These are phyloP conservation scores for Scedosporium minutisporum DNA, from an alignment of 2,329 filamentous ascomycete species.

Conservation along the genomic window DNA sequence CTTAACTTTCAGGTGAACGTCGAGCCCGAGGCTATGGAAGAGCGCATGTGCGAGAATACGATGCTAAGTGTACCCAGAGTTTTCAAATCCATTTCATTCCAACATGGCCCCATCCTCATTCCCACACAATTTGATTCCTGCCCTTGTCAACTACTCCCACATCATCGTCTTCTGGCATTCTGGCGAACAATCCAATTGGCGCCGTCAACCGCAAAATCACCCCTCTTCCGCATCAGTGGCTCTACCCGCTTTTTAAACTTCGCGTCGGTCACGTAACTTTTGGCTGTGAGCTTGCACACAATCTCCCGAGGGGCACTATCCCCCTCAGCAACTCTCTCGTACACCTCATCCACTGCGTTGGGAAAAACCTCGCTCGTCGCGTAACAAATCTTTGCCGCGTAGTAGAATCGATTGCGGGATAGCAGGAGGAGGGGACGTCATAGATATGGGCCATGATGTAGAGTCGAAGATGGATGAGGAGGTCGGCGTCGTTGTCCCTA, in stretches of 20 bases:
- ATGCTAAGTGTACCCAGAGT: no score
- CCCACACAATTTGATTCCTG: no score
- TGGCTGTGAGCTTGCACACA: conserved; percentile 12
- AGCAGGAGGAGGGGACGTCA: conserved; percentile 20
- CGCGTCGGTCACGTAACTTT: background rate
- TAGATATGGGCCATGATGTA: conserved; percentile 28
- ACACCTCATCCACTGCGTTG: conserved; percentile 16
- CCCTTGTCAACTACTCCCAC: no score
- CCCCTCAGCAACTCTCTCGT: conserved; percentile 9
- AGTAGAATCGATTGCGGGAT: conserved; percentile 20
- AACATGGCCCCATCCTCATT: no score
- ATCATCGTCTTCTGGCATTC: no score
- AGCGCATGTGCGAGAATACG: no score
- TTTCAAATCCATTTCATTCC: no score
- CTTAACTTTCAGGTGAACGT: no score
- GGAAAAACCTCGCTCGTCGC: conserved; percentile 11
- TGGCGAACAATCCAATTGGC: conserved; percentile 2
- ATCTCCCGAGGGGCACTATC: conserved; percentile 14
- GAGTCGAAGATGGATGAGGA: conserved; percentile 13
- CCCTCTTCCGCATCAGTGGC: conserved; percentile 15
- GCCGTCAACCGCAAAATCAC: conserved; percentile 12
- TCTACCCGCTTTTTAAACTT: conserved; percentile 8
- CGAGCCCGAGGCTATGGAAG: no score
- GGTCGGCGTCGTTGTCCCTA: background rate
- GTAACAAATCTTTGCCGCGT: conserved; percentile 11